Percentiles rank a stretch among this genome's conserved stretches.
Conservation (phyloP, 2,329 filamentous ascomycete species). For the Sordariomycetes sp. region DNA sequence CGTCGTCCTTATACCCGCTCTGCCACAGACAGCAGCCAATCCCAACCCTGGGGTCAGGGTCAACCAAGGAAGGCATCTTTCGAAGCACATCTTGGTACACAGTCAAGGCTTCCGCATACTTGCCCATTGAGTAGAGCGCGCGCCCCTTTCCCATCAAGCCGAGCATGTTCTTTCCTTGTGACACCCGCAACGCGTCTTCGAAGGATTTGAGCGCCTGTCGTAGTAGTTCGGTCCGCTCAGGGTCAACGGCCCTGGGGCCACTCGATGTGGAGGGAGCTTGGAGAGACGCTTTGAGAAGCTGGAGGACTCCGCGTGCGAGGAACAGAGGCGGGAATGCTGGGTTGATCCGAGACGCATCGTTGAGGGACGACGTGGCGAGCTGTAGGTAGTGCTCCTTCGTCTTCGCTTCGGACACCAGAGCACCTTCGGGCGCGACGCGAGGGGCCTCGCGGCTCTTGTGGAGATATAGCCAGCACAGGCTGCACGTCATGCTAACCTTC, state of each 20-base stretch:
- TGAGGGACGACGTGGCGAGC: constrained; percentile 79
- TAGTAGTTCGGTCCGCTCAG: constrained; percentile 67
- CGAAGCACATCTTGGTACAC: constrained; percentile 79
- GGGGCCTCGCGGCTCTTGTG: constrained; percentile 78
- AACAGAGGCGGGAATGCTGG: constrained; percentile 86
- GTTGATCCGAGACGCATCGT: constrained; percentile 91
- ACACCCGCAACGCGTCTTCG: constrained; percentile 82
- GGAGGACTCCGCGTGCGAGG: constrained; percentile 80
- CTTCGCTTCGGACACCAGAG: constrained; percentile 59
- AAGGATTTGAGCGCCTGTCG: constrained; percentile 86
- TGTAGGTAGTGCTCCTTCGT: constrained; percentile 93
- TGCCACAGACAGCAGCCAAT: constrained; percentile 98
- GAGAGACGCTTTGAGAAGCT: constrained; percentile 77
- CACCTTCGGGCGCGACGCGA: constrained; percentile 49
- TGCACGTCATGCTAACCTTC: constrained; percentile 73
- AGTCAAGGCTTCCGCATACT: constrained; percentile 72
- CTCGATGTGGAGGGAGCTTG: constrained; percentile 57
- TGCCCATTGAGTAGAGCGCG: constrained; percentile 75
- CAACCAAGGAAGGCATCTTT: constrained; percentile 77
- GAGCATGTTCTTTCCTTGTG: constrained; percentile 80
- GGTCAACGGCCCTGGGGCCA: constrained; percentile 53
- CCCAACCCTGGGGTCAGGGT: constrained; percentile 91
- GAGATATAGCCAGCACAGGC: constrained; percentile 83
- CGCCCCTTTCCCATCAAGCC: constrained; percentile 84
- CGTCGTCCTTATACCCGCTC: constrained; percentile 86